A percentile compares a stretch with the other conserved stretches of the same genome.
Conservation (phyloP, 2,329 filamentous ascomycete genomes). For the Fonsecaea monophora region DNA sequence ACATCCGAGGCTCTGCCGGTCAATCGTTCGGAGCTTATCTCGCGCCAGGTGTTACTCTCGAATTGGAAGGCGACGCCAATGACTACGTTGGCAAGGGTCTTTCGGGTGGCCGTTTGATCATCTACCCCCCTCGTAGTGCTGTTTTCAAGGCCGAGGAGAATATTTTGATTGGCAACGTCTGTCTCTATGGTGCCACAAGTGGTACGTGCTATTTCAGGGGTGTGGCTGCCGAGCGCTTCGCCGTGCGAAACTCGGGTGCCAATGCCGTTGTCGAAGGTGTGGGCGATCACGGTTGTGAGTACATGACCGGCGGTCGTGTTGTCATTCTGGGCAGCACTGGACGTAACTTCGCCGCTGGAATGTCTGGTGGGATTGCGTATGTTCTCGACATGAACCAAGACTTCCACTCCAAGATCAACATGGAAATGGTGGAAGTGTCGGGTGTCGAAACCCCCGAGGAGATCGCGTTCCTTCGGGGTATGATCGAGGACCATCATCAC, state of each 20-base stretch:
- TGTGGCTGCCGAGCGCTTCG: conserved; percentile 94
- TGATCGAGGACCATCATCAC: conserved; percentile 96
- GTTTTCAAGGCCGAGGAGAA: conserved; percentile 98
- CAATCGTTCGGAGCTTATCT: conserved; percentile 96
- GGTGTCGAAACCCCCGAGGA: conserved; percentile 83
- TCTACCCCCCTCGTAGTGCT: conserved; percentile 88
- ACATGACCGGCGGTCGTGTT: conserved; percentile 96
- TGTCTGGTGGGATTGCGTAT: conserved; percentile 98
- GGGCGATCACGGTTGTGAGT: conserved; percentile 96
- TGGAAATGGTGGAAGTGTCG: conserved; percentile 94
- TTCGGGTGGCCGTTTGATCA: conserved; percentile 88
- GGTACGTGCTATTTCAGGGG: conserved; percentile 97
- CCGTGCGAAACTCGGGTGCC: conserved; percentile 93
- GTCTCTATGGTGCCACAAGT: conserved; percentile 89
- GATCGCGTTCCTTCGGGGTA: conserved; percentile 85
- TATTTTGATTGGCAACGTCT: conserved; percentile 90
- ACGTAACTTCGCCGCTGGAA: conserved; percentile 96
- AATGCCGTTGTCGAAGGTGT: conserved; percentile 96
- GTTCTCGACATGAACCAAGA: conserved; percentile 88
- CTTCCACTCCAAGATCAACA: conserved; percentile 92
- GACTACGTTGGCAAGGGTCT: conserved; percentile 97
- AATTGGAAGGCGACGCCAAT: conserved; percentile 94
- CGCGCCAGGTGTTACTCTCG: conserved; percentile 89
- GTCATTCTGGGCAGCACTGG: conserved; percentile 87
- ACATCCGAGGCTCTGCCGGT: conserved; percentile 94